Evolutionary conservation across 768 basidiomycete genomes (phyloP).

Genomic region (Tulasnella sp.): DNA sequence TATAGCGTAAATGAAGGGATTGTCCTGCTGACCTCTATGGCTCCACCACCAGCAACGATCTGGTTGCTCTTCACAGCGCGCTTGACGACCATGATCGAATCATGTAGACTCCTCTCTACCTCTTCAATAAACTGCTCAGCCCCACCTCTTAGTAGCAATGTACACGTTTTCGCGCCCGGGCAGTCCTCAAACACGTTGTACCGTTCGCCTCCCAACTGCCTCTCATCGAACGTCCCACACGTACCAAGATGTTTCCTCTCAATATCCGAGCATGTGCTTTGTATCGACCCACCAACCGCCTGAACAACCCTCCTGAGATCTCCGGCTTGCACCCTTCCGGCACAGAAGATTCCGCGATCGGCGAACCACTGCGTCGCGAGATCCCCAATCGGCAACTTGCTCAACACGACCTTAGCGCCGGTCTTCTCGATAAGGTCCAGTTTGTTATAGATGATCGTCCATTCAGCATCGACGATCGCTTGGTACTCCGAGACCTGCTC

Average conservation of each 20-base stretch:
- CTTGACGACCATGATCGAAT: constrained; percentile 99
- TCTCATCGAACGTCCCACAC: constrained; percentile 89
- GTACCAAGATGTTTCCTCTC: constrained; percentile 79
- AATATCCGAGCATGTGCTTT: constrained; percentile 94
- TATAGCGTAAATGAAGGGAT: not conserved
- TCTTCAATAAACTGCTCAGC: constrained; percentile 99
- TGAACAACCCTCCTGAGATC: constrained; percentile 92
- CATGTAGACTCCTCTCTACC: constrained; percentile 93
- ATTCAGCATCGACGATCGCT: constrained; percentile 98
- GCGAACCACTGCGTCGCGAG: constrained; percentile 99
- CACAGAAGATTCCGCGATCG: constrained; percentile 97
- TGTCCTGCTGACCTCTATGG: constrained; percentile 62
- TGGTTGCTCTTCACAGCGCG: constrained; percentile 91
- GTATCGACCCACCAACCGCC: constrained; percentile 89
- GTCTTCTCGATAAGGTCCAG: constrained; percentile 91
- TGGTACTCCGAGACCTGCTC: constrained; percentile 97
- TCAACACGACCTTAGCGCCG: constrained; percentile 93
- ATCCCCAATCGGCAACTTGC: constrained; percentile 97
- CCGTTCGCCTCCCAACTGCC: constrained; percentile 91
- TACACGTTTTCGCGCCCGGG: constrained; percentile 90
- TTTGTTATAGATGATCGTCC: constrained; percentile 99
- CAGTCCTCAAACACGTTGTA: constrained; percentile 94
- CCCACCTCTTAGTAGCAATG: constrained; percentile 85
- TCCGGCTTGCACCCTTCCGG: constrained; percentile 82
- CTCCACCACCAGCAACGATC: constrained; percentile 95